These are phyloP conservation scores for Nymphaea colorata DNA, from an alignment of 164 flowering plant genomes.

Conservation along the genomic window DNA sequence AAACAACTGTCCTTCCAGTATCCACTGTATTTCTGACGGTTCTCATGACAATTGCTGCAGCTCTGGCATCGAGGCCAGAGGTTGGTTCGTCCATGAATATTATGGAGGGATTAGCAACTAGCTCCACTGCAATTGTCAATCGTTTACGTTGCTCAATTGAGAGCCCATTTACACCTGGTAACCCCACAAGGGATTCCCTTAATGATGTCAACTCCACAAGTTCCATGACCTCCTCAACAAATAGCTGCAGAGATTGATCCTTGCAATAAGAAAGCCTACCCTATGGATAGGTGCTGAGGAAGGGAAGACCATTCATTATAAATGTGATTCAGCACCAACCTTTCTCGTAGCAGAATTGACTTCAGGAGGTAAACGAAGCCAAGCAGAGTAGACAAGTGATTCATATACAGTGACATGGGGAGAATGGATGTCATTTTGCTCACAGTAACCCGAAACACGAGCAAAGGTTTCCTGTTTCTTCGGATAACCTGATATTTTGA, in stretches of 20 bases:
- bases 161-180: slow-evolving; percentile 38
- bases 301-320: too few relatives aligned
- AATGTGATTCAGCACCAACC: slow-evolving; percentile 7
- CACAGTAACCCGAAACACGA: slow-evolving; percentile 41
- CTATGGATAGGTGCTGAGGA: background rate
- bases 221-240: slow-evolving; percentile 48
- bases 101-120: slow-evolving; percentile 47
- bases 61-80: slow-evolving; percentile 51
- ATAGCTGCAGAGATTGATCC: slow-evolving; percentile 21
- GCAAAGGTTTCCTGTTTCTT: slow-evolving; percentile 46
- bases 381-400: slow-evolving; percentile 35
- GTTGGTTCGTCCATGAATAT: slow-evolving; percentile 60
- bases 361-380: slow-evolving; percentile 36
- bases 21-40: slow-evolving; percentile 44
- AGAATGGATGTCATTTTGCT: slow-evolving; percentile 45
- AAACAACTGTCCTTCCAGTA: slow-evolving; percentile 45
- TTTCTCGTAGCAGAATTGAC: slow-evolving; percentile 17
- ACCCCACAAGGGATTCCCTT: slow-evolving; percentile 31
- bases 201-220: slow-evolving; percentile 33
- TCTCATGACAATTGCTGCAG: slow-evolving; percentile 54
- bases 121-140: slow-evolving; percentile 51
- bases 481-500: slow-evolving; percentile 36
- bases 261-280: background rate
- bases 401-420: slow-evolving; percentile 35
- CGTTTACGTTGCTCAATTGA: slow-evolving; percentile 46